These are phyloP conservation scores for Kodamaea kaohsiungensis DNA, from an alignment of 805 yeast species.

Conservation along the genomic window DNA sequence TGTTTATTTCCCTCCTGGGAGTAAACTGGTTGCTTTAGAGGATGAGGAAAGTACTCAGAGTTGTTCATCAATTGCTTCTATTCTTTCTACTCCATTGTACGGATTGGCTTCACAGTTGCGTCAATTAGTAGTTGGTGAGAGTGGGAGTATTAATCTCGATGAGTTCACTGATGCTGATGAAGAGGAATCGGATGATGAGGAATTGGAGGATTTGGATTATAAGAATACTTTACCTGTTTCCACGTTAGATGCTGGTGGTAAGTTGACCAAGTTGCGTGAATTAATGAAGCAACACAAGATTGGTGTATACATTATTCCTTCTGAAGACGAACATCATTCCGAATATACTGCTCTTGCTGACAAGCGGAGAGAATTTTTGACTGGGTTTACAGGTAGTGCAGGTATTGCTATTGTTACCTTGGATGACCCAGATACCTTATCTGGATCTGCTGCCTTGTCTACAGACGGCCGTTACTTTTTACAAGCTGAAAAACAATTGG, in stretches of 20 bases:
- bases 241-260: slow-evolving; percentile 23
- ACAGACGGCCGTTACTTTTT: slow-evolving; percentile 95
- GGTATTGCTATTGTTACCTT: slow-evolving; percentile 85
- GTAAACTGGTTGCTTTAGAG: slow-evolving; percentile 5
- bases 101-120: not conserved
- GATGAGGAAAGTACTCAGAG: slow-evolving; percentile 1
- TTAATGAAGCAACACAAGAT: slow-evolving; percentile 64
- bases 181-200: slow-evolving; percentile 21
- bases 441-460: slow-evolving; percentile 74
- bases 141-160: not conserved
- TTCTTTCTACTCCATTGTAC: not conserved
- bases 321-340: slow-evolving; percentile 92
- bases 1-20: not conserved
- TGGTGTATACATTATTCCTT: slow-evolving; percentile 75
- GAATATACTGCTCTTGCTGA: slow-evolving; percentile 86
- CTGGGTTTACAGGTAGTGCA: slow-evolving; percentile 92
- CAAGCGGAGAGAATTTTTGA: slow-evolving; percentile 76
- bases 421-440: slow-evolving; percentile 41
- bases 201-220: slow-evolving; percentile 22
- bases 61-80: slow-evolving; percentile 1
- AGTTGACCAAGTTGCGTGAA: slow-evolving; percentile 60
- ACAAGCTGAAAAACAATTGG: slow-evolving; percentile 86
- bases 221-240: slow-evolving; percentile 7
- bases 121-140: not conserved
- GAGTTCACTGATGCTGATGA: slow-evolving; percentile 9